Conservation (phyloP, 2,329 filamentous ascomycete species). For the Karstenula rhodostoma region DNA sequence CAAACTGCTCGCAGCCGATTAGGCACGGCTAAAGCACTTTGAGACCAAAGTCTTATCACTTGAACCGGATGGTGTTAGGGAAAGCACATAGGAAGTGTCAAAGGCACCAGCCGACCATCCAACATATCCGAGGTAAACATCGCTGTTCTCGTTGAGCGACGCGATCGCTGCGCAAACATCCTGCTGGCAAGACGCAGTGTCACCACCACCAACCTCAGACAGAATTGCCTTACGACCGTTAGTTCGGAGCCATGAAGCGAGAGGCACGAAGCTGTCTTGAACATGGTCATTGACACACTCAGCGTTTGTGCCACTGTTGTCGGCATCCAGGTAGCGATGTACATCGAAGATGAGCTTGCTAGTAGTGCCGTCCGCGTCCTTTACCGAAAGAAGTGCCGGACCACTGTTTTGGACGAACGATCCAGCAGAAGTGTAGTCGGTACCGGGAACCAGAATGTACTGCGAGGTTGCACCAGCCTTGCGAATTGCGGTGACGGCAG, state of each 20-base stretch:
- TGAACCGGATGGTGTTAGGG: too few species aligned
- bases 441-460: not conserved
- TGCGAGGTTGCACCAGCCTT: not conserved
- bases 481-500: not conserved
- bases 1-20: too few species aligned
- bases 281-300: conserved; percentile 1
- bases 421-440: not conserved
- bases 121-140: conserved; percentile 5
- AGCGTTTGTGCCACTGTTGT: conserved; percentile 2
- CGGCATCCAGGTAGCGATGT: conserved; percentile 2
- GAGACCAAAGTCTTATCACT: too few species aligned
- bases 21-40: too few species aligned
- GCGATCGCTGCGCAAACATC: conserved; percentile 1
- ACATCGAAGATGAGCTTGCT: conserved; percentile 4
- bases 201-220: too few species aligned
- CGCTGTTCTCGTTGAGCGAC: not conserved
- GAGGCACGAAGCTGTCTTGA: too few species aligned
- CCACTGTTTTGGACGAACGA: too few species aligned
- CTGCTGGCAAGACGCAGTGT: not conserved
- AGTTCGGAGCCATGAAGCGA: too few species aligned
- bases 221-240: too few species aligned
- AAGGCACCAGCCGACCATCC: not conserved
- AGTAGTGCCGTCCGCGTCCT: not conserved
- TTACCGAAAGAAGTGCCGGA: not conserved
- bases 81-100: not conserved